phyloP scores from a whole-genome alignment of 2,329 filamentous ascomycete species.

The Diaporthe citriasiana region DNA sequence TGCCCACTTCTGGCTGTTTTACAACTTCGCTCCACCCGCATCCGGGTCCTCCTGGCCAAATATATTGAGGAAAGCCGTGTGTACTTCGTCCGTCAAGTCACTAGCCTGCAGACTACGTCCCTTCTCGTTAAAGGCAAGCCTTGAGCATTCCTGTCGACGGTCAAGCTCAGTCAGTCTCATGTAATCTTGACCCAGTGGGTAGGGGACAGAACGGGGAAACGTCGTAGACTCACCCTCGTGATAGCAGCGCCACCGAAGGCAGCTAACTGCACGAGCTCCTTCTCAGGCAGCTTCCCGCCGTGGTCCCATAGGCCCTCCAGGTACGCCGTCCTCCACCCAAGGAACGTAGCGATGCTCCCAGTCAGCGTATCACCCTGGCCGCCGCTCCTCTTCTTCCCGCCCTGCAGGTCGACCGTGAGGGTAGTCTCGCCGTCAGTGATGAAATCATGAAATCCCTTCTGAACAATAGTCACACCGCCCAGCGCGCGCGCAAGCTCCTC shows the following conservation, averaged over 20 bases:
- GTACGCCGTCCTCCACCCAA: constrained; percentile 92
- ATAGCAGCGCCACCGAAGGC: constrained; percentile 90
- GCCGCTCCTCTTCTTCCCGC: constrained; percentile 90
- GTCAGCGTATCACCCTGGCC: constrained; percentile 97
- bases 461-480: constrained; percentile 89
- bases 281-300: constrained; percentile 54
- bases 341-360: constrained; percentile 86
- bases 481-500: constrained; percentile 80
- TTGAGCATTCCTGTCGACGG: constrained; percentile 77
- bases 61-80: constrained; percentile 82
- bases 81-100: constrained; percentile 92
- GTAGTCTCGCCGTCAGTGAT: constrained; percentile 85
- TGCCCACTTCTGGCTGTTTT: background rate
- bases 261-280: constrained; percentile 77
- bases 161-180: constrained; percentile 35
- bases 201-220: background rate
- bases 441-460: constrained; percentile 87
- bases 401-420: constrained; percentile 81
- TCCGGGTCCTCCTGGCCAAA: constrained; percentile 78
- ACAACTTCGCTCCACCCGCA: constrained; percentile 54
- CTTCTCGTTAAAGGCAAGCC: constrained; percentile 86
- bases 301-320: constrained; percentile 84
- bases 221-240: constrained; percentile 74
- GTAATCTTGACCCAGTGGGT: background rate
- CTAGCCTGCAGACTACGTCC: constrained; percentile 92